A percentile compares a stretch with the other conserved stretches of the same genome.
These are phyloP conservation scores for Selenicereus undatus DNA, from an alignment of 148 eudicot genomes.

Conservation along the genomic window DNA sequence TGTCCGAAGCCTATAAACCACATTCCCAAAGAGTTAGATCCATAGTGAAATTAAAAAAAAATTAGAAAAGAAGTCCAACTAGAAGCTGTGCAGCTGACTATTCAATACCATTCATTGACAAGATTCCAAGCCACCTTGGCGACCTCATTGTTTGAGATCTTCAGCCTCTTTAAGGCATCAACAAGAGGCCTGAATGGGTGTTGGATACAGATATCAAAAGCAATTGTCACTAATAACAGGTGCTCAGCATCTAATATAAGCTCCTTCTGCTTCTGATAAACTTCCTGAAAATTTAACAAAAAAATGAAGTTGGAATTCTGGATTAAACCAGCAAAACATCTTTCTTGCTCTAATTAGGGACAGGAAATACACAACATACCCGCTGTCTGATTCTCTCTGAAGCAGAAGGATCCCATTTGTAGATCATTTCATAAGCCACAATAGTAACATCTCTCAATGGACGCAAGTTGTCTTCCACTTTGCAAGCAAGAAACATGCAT, in stretches of 20 bases:
- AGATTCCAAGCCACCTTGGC: conserved; percentile 77
- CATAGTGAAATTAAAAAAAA: not conserved
- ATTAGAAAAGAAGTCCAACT: not conserved
- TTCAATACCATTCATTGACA: conserved; percentile 65
- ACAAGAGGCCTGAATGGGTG: conserved; percentile 76
- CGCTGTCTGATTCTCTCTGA: conserved; percentile 54
- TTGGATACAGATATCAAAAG: conserved; percentile 62
- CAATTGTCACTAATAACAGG: conserved; percentile 51
- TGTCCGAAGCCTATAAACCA: conserved; percentile 52
- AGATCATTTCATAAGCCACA: conserved; percentile 59
- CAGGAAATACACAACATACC: conserved; percentile 36
- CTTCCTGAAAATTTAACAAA: conserved; percentile 46
- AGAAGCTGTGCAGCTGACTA: not conserved
- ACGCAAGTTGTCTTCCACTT: conserved; percentile 60
- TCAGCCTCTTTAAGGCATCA: conserved; percentile 54
- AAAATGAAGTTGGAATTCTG: conserved; percentile 9
- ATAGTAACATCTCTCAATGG: conserved; percentile 51
- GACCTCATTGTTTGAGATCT: conserved; percentile 53
- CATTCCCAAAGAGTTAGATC: conserved; percentile 7
- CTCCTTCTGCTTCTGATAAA: conserved; percentile 59
- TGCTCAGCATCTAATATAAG: conserved; percentile 53
- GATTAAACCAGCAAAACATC: conserved; percentile 6
- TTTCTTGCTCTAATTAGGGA: not conserved
- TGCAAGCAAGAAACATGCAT: conserved; percentile 74
- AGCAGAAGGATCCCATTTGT: conserved; percentile 71